Percentiles rank a stretch among this genome's conserved stretches.
Conservation (phyloP, 768 basidiomycete species). For the Infundibulicybe gibba region DNA sequence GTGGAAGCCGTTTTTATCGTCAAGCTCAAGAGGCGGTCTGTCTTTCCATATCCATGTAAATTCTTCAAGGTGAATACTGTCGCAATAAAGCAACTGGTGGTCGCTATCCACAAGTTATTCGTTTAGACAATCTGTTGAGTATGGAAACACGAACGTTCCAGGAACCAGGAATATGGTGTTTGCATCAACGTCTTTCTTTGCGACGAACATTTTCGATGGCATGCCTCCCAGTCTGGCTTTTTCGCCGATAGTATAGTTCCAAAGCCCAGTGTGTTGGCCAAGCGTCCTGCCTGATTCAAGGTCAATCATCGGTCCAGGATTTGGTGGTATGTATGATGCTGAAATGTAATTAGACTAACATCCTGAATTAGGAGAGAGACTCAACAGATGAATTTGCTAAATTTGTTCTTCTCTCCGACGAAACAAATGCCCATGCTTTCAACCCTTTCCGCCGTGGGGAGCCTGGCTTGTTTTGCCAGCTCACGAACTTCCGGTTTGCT, state of each 20-base stretch:
- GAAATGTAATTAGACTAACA: background rate
- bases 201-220: conserved; percentile 65
- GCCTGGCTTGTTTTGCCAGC: conserved; percentile 54
- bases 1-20: conserved; percentile 38
- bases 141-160: conserved; percentile 42
- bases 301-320: conserved; percentile 67
- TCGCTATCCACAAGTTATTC: conserved; percentile 33
- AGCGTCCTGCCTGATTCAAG: conserved; percentile 48
- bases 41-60: conserved; percentile 82
- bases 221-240: conserved; percentile 64
- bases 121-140: background rate
- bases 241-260: conserved; percentile 87
- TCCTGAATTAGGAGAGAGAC: background rate
- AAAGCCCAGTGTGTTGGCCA: conserved; percentile 70
- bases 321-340: conserved; percentile 77
- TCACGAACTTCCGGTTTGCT: conserved; percentile 71
- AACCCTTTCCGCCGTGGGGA: conserved; percentile 71
- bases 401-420: conserved; percentile 75
- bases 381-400: conserved; percentile 71
- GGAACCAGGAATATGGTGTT: conserved; percentile 80
- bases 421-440: conserved; percentile 98
- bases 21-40: conserved; percentile 43
- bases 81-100: conserved; percentile 53
- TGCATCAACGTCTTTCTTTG: conserved; percentile 54
- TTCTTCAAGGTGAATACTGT: conserved; percentile 32